These are phyloP conservation scores for Trypanosoma conorhini DNA, from an alignment of 208 protist genomes.

Conservation along the genomic window DNA sequence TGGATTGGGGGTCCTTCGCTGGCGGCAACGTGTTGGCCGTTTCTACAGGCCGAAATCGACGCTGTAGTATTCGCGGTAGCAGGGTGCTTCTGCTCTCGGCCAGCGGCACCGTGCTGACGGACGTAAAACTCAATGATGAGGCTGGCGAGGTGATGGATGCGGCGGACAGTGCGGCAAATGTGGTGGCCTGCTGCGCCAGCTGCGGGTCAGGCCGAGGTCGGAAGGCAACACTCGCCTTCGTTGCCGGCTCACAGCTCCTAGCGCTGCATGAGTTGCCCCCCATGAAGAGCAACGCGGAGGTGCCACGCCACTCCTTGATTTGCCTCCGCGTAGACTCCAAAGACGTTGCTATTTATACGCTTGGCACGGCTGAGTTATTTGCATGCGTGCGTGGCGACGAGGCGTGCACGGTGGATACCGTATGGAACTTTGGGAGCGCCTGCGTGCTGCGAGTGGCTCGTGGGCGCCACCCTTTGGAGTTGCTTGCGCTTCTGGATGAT, in stretches of 20 bases:
- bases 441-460: constrained; percentile 38
- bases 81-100: constrained; percentile 47
- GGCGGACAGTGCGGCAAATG: constrained; percentile 15
- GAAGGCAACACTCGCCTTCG: constrained; percentile 9
- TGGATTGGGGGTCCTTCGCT: constrained; percentile 28
- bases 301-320: constrained; percentile 5
- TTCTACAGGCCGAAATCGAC: constrained; percentile 1
- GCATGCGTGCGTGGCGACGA: constrained; percentile 2
- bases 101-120: constrained; percentile 47
- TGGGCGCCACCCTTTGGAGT: constrained; percentile 44
- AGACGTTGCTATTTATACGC: constrained; percentile 23
- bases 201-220: constrained; percentile 2
- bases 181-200: constrained; percentile 13
- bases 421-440: constrained; percentile 37
- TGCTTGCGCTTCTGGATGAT: constrained; percentile 56
- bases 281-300: not conserved
- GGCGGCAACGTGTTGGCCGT: constrained; percentile 19
- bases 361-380: constrained; percentile 18
- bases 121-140: constrained; percentile 36
- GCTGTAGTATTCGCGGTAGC: not conserved
- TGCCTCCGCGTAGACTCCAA: constrained; percentile 6
- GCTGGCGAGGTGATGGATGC: constrained; percentile 1
- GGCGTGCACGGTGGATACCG: not conserved
- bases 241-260: constrained; percentile 16
- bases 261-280: constrained; percentile 9